Base-by-base conservation (phyloP, 2,329 filamentous ascomycete genomes). In the Dactylellina drechsleri region DNA sequence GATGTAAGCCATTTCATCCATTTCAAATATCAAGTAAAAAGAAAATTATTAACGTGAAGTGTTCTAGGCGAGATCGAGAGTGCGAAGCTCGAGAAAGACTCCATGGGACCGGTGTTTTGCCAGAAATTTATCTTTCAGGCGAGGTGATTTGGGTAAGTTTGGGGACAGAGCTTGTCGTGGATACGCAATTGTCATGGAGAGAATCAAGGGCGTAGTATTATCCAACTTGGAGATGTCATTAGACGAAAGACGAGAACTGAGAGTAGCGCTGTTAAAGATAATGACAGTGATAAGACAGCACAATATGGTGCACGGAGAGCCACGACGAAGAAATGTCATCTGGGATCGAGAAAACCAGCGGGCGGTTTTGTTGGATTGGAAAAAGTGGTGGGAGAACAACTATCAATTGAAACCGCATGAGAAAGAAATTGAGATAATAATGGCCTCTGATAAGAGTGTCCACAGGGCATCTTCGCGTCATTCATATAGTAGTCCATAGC, bases 351-450 rank as follows among this genome's bases (percentile, higher is more conserved):
- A 65, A 6, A 31, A 50, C 5, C 58, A 65, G 12, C 47, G 59
- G 23, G 36, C 59, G 2, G 45, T 59, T 12, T 28, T 71, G 20
- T 31, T 71, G 31, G 66, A 71, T 36, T 71, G 66, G 66, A 71
- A 71, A 20, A 59, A 71, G 40, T 71, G 66, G 66, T 71, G 66
- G 59, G 53, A 59, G 60, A 72, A 72, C 53, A 59, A 72, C 15
- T 72, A 72, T 26, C 59, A 60, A 12, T 16, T 60, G n/a, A 58
- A 47, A 15, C 23, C 67, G 10, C 67, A 72, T 65, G 43, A 72
- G 60, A 54, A 59, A 28, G 67, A 72, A 18, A 43, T 72, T 5
- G 52, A 72, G 43, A 54, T 60, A 31, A 72, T 72, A 26, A 52
- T 72, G 59, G 61, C 60, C 2, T 41, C 45, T 7, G 61, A 72